A percentile compares a stretch with the other conserved stretches of the same genome.
These are phyloP conservation scores for Westerdykella ornata DNA, from an alignment of 2,329 filamentous ascomycete genomes.

Conservation along the genomic window DNA sequence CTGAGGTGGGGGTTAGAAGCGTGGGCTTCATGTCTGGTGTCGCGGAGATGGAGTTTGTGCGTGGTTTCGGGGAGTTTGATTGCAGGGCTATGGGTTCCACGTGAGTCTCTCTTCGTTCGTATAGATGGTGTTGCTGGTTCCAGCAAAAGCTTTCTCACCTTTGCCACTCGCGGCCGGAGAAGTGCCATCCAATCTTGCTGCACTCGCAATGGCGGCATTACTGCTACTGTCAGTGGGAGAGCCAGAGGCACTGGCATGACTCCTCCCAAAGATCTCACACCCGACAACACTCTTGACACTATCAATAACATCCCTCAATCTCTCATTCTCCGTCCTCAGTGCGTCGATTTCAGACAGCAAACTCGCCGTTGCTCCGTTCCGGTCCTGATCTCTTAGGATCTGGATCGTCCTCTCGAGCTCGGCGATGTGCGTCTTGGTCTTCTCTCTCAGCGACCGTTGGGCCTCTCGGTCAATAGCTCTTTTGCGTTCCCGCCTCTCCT, in stretches of 20 bases:
- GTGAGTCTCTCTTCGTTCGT: slow-evolving; percentile 18
- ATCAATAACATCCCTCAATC: slow-evolving; percentile 29
- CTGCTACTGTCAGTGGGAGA: not conserved
- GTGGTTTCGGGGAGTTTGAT: slow-evolving; percentile 14
- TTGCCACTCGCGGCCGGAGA: not conserved
- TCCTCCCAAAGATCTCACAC: slow-evolving; percentile 14
- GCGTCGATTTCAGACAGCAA: slow-evolving; percentile 28
- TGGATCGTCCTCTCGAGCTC: slow-evolving; percentile 33
- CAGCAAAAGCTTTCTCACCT: not conserved
- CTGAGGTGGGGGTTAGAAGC: slow-evolving; percentile 6
- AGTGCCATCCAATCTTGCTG: not conserved
- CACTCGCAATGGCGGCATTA: not conserved
- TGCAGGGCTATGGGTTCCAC: not conserved
- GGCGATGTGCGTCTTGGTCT: slow-evolving; percentile 35
- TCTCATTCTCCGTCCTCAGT: slow-evolving; percentile 31
- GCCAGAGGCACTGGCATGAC: not conserved
- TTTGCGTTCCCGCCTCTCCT: slow-evolving; percentile 31
- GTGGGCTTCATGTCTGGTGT: slow-evolving; percentile 11
- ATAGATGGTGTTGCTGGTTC: slow-evolving; percentile 20
- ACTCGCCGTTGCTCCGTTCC: slow-evolving; percentile 27
- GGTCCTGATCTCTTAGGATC: slow-evolving; percentile 30
- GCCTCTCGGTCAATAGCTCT: slow-evolving; percentile 34
- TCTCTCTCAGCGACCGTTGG: slow-evolving; percentile 31
- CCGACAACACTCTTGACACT: slow-evolving; percentile 30
- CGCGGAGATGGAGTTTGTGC: slow-evolving; percentile 11